Evolutionary conservation across 1,139 yeast genomes (phyloP), one percentile per base, ranked within the genome.

Genomic region (Kurtzmaniella natalensis): DNA sequence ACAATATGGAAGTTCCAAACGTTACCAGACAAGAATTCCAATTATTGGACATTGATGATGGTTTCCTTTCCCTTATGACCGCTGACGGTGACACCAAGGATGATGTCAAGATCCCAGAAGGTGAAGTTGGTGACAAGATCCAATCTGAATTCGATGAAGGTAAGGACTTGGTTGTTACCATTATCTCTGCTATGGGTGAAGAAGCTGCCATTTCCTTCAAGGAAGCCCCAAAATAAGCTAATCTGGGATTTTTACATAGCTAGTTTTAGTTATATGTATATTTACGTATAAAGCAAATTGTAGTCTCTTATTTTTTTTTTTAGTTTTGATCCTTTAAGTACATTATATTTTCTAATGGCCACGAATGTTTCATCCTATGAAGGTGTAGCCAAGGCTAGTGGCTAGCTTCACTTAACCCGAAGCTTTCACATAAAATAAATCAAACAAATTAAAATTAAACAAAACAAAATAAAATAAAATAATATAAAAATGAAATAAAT

Each of bases 1-100:
- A 92, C 81, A 92, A 92, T 78, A 89, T 92, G 97, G 97, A 92
- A 74, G 97, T 92, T 65, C 98, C 98, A 75, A 82, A 87, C 67
- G 98, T 92, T 60, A 61, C 67, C 63, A 94, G 98, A 82, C 78
- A 81, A 56, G 98, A 92, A 78, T 92, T 47, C 82, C 95, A 86
- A 77, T 85, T 92, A 72, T 82, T 92, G 72, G 94, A 94, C 77
- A 88, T 92, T 61, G 98, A 92, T 63, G 98, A 92, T 61, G 98
- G 96, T 50, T 92, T 71, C 94, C 84, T 94, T 65, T 85, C 87
- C 64, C 81, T 92, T 72, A 89, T 92, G 97, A 85, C 89, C 78
- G 61, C 67, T 56, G 98, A 92, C 53, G 97, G 97, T 78, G 89
- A 85, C 69, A 85, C 95, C 79, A 94, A 94, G 85, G 98, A 92